These are phyloP conservation scores for Pulveroboletus sp. DNA, from an alignment of 768 basidiomycete genomes.

Conservation along the genomic window DNA sequence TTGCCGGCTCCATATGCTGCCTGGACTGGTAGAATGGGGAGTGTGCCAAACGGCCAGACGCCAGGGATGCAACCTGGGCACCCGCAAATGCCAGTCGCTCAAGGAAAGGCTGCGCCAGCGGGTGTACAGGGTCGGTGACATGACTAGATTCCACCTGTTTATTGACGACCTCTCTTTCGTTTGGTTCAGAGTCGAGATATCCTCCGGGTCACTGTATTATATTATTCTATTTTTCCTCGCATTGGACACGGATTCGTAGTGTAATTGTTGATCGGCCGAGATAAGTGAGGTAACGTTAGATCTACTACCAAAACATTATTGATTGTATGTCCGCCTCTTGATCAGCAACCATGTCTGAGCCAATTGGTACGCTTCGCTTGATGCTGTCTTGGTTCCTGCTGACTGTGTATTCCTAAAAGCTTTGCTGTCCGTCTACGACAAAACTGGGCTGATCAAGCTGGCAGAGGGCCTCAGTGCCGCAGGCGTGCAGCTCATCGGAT, in stretches of 20 bases:
- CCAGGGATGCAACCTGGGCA: constrained; percentile 29
- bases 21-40: constrained; percentile 22
- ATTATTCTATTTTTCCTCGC: not conserved
- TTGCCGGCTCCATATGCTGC: constrained; percentile 21
- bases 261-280: constrained; percentile 15
- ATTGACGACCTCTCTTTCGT: constrained; percentile 2
- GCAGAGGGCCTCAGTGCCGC: constrained; percentile 79
- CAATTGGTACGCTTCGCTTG: constrained; percentile 24
- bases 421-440: constrained; percentile 95
- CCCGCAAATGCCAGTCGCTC: constrained; percentile 28
- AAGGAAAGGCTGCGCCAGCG: constrained; percentile 33
- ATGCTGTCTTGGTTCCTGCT: not conserved
- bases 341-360: constrained; percentile 24
- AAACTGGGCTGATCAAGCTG: constrained; percentile 83
- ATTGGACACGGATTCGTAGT: not conserved
- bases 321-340: constrained; percentile 2
- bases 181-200: constrained; percentile 6
- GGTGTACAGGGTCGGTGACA: constrained; percentile 35
- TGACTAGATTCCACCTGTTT: not conserved
- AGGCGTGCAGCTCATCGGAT: constrained; percentile 88
- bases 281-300: constrained; percentile 13
- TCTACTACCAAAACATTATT: not conserved
- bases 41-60: constrained; percentile 26
- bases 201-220: constrained; percentile 14
- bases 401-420: constrained; percentile 50